phyloP scores from a whole-genome alignment of 2,329 filamentous ascomycete genomes.

The Myriangium duriaei region DNA sequence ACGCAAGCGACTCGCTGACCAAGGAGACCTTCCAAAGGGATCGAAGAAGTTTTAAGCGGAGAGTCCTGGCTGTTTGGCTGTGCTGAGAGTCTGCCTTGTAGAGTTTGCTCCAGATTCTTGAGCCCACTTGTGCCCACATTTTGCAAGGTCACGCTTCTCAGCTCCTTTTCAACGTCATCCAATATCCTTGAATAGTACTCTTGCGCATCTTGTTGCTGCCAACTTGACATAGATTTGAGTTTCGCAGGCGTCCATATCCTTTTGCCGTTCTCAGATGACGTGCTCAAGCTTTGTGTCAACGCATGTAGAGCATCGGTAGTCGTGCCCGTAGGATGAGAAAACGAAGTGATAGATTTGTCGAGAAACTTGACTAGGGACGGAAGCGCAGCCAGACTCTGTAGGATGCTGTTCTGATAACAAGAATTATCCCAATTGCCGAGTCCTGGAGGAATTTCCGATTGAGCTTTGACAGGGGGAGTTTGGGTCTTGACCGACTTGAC shows the following conservation, averaged over 20 bases:
- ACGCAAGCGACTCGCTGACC: constrained; percentile 85
- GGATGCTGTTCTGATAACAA: constrained; percentile 93
- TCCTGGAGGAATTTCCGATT: constrained; percentile 40
- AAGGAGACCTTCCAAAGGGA: constrained; percentile 75
- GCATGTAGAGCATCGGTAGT: constrained; percentile 47
- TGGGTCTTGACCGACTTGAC: background rate
- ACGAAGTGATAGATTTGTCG: constrained; percentile 15
- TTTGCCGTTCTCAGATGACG: constrained; percentile 56
- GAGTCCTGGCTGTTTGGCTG: no score
- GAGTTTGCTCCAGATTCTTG: constrained; percentile 1
- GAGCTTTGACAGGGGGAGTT: constrained; percentile 7
- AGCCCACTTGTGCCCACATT: no score
- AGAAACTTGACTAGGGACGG: constrained; percentile 41
- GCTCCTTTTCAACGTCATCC: constrained; percentile 41
- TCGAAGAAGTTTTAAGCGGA: constrained; percentile 30
- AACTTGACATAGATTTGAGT: constrained; percentile 86
- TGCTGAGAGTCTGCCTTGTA: no score
- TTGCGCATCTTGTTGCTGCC: constrained; percentile 93
- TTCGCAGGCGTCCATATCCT: constrained; percentile 71
- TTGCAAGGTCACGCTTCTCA: constrained; percentile 30
- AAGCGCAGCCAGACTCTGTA: constrained; percentile 59
- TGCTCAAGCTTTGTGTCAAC: constrained; percentile 58
- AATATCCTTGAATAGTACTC: constrained; percentile 84
- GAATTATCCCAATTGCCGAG: constrained; percentile 89
- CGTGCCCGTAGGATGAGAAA: constrained; percentile 21